phyloP scores from a whole-genome alignment of 2,329 filamentous ascomycete genomes.

The Epicoccum nigrum region DNA sequence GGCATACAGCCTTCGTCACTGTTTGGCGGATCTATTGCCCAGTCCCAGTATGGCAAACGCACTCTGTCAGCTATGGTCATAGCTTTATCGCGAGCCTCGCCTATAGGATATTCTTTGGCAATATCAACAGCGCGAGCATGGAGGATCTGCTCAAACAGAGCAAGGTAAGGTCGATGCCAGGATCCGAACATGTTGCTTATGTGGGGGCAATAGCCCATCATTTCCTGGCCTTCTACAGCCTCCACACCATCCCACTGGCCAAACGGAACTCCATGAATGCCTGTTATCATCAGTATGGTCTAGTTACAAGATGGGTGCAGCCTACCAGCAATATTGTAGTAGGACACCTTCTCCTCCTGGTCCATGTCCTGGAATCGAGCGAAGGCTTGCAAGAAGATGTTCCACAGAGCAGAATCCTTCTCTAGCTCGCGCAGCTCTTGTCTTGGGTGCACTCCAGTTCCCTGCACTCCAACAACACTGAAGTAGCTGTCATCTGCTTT shows the following conservation, averaged over 20 bases:
- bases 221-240: slow-evolving; percentile 28
- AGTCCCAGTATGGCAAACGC: slow-evolving; percentile 46
- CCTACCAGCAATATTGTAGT: slow-evolving; percentile 41
- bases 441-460: slow-evolving; percentile 36
- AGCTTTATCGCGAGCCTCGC: slow-evolving; percentile 30
- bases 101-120: slow-evolving; percentile 37
- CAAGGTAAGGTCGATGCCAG: slow-evolving; percentile 44
- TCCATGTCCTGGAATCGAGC: slow-evolving; percentile 42
- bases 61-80: slow-evolving; percentile 30
- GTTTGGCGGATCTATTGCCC: slow-evolving; percentile 35
- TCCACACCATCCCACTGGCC: slow-evolving; percentile 34
- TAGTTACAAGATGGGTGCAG: not conserved
- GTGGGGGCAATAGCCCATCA: slow-evolving; percentile 41
- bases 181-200: slow-evolving; percentile 38
- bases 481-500: slow-evolving; percentile 35
- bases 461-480: slow-evolving; percentile 42
- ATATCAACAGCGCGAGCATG: slow-evolving; percentile 38
- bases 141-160: slow-evolving; percentile 42
- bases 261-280: slow-evolving; percentile 43
- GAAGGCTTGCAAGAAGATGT: slow-evolving; percentile 41
- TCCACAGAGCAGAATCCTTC: slow-evolving; percentile 40
- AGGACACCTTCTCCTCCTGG: slow-evolving; percentile 38
- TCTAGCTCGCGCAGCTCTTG: slow-evolving; percentile 40
- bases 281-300: slow-evolving; percentile 17
- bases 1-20: slow-evolving; percentile 35